Base-by-base conservation (phyloP, 2,329 filamentous ascomycete genomes). In the Phialemonium atrogriseum region DNA sequence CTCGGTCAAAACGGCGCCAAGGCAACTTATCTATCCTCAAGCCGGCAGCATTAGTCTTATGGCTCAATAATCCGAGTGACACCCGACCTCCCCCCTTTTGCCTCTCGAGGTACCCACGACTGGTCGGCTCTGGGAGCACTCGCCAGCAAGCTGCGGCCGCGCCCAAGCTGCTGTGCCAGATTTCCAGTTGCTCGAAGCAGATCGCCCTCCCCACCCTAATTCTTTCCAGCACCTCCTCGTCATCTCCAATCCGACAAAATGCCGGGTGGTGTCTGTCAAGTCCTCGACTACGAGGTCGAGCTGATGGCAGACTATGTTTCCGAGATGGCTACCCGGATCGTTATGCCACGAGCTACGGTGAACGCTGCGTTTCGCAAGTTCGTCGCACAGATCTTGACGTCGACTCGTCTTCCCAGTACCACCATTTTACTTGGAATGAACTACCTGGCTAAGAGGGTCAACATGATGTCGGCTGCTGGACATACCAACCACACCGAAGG, bases 261-360 rank as follows among this genome's bases (percentile, higher is more conserved):
- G 73, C 66, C 73, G 43, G 87, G 88, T 55, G 88, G 88, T 48
- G 88, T 95, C 23, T 91, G 88, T 48, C 86, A 86, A 50, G 84
- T 93, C 62, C 76, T 95, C 60, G 88, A 94, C 67, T 95, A 95
- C 58, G 87, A 94, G 60, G 89, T 94, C 77, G 86, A 94, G 55
- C 70, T 83, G 58, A 95, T 94, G 88, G 82, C 86, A 41, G 86
- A 94, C 55, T 95, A 94, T 59, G 87, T 94, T 54, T 81, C 85
- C 41, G 84, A 94, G 54, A 93, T 89, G 77, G 78, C 87, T 39
- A 72, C 67, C 15, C 67, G 73, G 26, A 59, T 77, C 20, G 67
- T 75, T 24, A 65, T 67, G 36, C 69, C 70, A 7, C 62, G 67
- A 20, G 60, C 59, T 5, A 44, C 56, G 12, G 64, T 84, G 46